A percentile compares a stretch with the other conserved stretches of the same genome.
These are phyloP conservation scores for Citrullus colocynthis DNA, from an alignment of 306 rosid species.

Conservation along the genomic window DNA sequence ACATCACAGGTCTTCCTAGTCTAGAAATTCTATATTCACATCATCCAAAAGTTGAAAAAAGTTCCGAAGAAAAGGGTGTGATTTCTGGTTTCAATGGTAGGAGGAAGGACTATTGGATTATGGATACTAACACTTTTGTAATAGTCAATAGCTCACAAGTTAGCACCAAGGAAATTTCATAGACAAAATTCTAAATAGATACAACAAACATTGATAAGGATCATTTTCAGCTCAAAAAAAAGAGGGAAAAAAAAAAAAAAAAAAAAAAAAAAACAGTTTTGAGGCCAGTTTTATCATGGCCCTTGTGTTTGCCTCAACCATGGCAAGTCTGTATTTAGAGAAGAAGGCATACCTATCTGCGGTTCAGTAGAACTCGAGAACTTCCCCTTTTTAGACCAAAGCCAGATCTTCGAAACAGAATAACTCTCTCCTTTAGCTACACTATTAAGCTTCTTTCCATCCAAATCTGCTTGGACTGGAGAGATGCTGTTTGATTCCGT, in stretches of 20 bases:
- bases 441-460: slow-evolving; percentile 66
- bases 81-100: not conserved
- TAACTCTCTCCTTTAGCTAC: slow-evolving; percentile 88
- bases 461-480: slow-evolving; percentile 46
- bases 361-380: slow-evolving; percentile 39
- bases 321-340: slow-evolving; percentile 48
- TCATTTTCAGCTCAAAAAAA: slow-evolving; percentile 10
- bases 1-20: not conserved
- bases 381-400: slow-evolving; percentile 81
- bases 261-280: slow-evolving; percentile 3
- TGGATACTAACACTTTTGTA: not conserved
- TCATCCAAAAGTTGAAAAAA: not conserved
- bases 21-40: not conserved
- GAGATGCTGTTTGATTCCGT: slow-evolving; percentile 24
- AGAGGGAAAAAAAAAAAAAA: no score
- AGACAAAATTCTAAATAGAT: not conserved
- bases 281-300: slow-evolving; percentile 37
- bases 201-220: slow-evolving; percentile 23
- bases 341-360: slow-evolving; percentile 53
- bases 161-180: not conserved
- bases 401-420: slow-evolving; percentile 95
- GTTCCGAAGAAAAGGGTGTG: not conserved
- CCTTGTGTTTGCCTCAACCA: slow-evolving; percentile 51
- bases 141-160: slow-evolving; percentile 1
- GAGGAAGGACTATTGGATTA: not conserved